Evolutionary conservation across 768 basidiomycete species (phyloP), one percentile per base, ranked within the genome.

Genomic region (Boletus edulis): DNA sequence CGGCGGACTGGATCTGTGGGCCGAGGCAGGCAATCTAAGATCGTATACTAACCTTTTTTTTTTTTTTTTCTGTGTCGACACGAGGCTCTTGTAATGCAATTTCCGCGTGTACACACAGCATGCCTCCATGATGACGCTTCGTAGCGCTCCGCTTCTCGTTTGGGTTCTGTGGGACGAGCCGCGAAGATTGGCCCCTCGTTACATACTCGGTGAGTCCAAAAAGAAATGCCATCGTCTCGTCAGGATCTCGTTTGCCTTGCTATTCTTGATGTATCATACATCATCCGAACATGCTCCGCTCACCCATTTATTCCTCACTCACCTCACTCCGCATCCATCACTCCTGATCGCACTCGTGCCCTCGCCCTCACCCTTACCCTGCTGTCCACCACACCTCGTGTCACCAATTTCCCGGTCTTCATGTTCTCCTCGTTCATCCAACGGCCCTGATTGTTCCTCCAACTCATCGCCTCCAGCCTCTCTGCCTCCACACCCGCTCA

Each of bases 321-420:
- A 14, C 52, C 45, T 64, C 60, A 55, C 68, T 65, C 63, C 61
- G 52, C 65, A 59, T 54, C 61, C 61, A 60, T 63, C 67, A 62
- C 59, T 55, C 55, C 57, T 55, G 65, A 65, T 67, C 70, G 58
- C 48, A 65, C 65, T 66, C 69, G 71, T 70, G 67, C 56, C 60
- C 60, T 61, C 60, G 43, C 67, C 64, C 62, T 62, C 66, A 41
- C 70, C 70, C 72, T 72, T 68, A 53, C 72, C 72, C 68, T 72
- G 70, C 69, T 63, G 67, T 61, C 57, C 70, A 71, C 73, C 66
- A 67, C 67, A 73, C 81, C 81, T 76, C 81, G 80, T 81, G 80
- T 67, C 63, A 12, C n/a, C 64, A 62, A 65, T 61, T 63, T 69
- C 62, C 67, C 67, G 65, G 67, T 67, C 68, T 78, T 76, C 79